Conservation (phyloP, 129 eudicot species). For the Chrysanthemum lavandulifolium region DNA sequence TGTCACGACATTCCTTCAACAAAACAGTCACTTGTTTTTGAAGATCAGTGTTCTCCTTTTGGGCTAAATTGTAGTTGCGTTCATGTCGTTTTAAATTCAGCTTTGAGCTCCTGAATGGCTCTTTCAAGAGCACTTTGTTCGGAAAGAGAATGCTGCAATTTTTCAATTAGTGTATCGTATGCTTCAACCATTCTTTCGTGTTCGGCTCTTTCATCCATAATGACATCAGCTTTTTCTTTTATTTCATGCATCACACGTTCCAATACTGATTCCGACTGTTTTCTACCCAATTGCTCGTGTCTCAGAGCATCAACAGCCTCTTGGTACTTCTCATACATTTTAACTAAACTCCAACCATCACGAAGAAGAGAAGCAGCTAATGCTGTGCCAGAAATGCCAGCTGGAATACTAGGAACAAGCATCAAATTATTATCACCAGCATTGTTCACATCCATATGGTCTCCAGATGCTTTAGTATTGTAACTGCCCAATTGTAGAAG, state of each 20-base stretch:
- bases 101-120: slow-evolving; percentile 70
- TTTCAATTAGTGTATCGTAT: slow-evolving; percentile 58
- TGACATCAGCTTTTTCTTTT: slow-evolving; percentile 79
- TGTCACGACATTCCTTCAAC: slow-evolving; percentile 91
- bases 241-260: slow-evolving; percentile 81
- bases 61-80: slow-evolving; percentile 54
- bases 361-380: slow-evolving; percentile 94
- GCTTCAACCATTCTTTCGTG: slow-evolving; percentile 85
- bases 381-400: slow-evolving; percentile 93
- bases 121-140: slow-evolving; percentile 60
- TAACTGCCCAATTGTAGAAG: slow-evolving; percentile 57
- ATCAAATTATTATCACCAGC: slow-evolving; percentile 40
- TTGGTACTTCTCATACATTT: slow-evolving; percentile 87
- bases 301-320: slow-evolving; percentile 92
- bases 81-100: slow-evolving; percentile 73
- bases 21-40: slow-evolving; percentile 78
- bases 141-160: slow-evolving; percentile 68
- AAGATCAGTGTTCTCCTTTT: slow-evolving; percentile 73
- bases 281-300: slow-evolving; percentile 90
- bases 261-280: slow-evolving; percentile 70
- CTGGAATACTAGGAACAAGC: slow-evolving; percentile 71
- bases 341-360: slow-evolving; percentile 97
- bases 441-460: slow-evolving; percentile 18
- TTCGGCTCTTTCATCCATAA: slow-evolving; percentile 91
- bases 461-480: slow-evolving; percentile 39